Evolutionary conservation across 192 early-diverging fungal genomes (phyloP).

Genomic region (Linnemannia schmuckeri): DNA sequence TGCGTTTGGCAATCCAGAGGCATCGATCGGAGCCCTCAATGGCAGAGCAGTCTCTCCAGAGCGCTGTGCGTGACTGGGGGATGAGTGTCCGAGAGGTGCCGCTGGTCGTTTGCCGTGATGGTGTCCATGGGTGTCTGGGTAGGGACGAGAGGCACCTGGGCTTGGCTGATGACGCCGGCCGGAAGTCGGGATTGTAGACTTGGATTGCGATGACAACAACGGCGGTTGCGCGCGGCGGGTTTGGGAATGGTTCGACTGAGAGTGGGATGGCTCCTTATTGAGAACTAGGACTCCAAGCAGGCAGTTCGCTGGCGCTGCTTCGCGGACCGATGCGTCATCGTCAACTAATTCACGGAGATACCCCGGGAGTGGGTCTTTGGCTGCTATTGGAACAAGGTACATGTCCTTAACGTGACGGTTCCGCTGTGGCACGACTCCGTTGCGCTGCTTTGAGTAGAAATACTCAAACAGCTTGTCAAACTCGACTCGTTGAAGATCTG

Average conservation of each 20-base stretch:
- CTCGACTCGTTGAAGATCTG: conserved; percentile 38
- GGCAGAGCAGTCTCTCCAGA: neutral
- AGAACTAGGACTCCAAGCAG: conserved; percentile 74
- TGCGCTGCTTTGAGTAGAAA: conserved; percentile 70
- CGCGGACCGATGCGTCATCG: conserved; percentile 43
- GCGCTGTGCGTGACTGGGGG: neutral
- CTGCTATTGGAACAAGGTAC: conserved; percentile 76
- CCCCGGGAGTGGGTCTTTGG: conserved; percentile 65
- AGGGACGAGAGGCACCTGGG: conserved; percentile 13
- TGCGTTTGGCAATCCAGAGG: neutral
- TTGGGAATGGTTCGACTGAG: conserved; percentile 11
- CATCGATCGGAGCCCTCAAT: neutral
- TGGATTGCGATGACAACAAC: conserved; percentile 20
- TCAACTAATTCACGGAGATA: conserved; percentile 67
- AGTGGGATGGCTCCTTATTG: conserved; percentile 57
- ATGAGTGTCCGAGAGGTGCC: neutral
- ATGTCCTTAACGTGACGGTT: conserved; percentile 79
- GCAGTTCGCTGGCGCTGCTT: conserved; percentile 48
- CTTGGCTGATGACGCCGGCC: neutral
- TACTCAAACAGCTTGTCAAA: conserved; percentile 70
- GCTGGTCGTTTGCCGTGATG: neutral
- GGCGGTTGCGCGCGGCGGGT: conserved; percentile 1
- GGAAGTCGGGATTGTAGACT: conserved; percentile 4
- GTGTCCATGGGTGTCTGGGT: neutral
- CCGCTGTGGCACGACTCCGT: conserved; percentile 77